A percentile compares a stretch with the other conserved stretches of the same genome.
Conservation (phyloP, 2,329 filamentous ascomycete genomes). For the Plectosphaerella sp. region DNA sequence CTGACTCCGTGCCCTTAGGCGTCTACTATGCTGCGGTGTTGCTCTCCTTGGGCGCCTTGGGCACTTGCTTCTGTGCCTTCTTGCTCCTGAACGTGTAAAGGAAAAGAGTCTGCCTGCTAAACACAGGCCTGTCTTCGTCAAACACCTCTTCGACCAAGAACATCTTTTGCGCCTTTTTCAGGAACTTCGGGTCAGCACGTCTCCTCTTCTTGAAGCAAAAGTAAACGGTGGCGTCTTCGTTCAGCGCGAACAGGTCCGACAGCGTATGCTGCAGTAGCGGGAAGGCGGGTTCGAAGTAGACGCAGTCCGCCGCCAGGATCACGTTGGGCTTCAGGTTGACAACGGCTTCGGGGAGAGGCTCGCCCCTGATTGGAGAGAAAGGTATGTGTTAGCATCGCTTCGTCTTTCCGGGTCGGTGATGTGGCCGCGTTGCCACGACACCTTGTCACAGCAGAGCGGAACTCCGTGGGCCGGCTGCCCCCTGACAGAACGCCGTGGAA, state of each 20-base stretch:
- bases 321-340: conserved; percentile 63
- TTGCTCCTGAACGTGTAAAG: conserved; percentile 53
- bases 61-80: conserved; percentile 3
- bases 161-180: conserved; percentile 64
- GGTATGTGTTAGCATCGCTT: too few relatives aligned
- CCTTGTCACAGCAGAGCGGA: too few relatives aligned
- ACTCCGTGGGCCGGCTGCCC: too few relatives aligned
- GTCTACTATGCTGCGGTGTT: background rate
- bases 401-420: too few relatives aligned
- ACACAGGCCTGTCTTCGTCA: conserved; percentile 56
- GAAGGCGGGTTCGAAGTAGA: conserved; percentile 96
- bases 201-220: conserved; percentile 96
- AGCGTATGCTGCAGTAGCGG: conserved; percentile 80
- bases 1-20: background rate
- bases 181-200: conserved; percentile 71
- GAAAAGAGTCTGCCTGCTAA: conserved; percentile 55
- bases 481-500: too few relatives aligned
- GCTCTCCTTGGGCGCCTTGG: background rate
- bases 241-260: conserved; percentile 67
- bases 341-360: conserved; percentile 50
- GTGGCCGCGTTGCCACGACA: too few relatives aligned
- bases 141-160: conserved; percentile 60
- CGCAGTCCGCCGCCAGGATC: conserved; percentile 92
- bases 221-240: conserved; percentile 58
- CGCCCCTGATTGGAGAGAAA: conserved; percentile 42